phyloP scores from a whole-genome alignment of 2,329 filamentous ascomycete genomes.

The Didymellaceae sp. region DNA sequence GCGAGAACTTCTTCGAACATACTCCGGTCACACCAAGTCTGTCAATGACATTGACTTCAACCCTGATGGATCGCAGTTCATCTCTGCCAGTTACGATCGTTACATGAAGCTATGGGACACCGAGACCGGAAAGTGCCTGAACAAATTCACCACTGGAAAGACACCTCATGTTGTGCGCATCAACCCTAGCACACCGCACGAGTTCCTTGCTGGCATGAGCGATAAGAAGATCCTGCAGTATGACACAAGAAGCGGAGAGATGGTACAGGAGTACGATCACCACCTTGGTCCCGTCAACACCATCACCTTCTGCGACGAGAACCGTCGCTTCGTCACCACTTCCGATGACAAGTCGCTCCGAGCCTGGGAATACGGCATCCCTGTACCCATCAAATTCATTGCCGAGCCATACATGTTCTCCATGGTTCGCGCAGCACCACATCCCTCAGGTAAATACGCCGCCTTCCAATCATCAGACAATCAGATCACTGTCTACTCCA shows the following conservation, averaged over 20 bases:
- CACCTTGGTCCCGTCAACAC: slow-evolving; percentile 98
- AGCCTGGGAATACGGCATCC: slow-evolving; percentile 98
- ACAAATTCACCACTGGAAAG: slow-evolving; percentile 90
- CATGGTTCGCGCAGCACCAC: slow-evolving; percentile 82
- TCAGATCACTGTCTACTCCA: slow-evolving; percentile 93
- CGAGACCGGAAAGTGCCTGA: slow-evolving; percentile 87
- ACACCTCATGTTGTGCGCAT: slow-evolving; percentile 95
- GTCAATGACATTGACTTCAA: slow-evolving; percentile 92
- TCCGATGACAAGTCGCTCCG: slow-evolving; percentile 96
- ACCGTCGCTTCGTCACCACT: slow-evolving; percentile 95
- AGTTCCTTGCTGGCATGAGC: slow-evolving; percentile 95
- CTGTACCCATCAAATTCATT: slow-evolving; percentile 97
- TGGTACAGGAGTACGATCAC: slow-evolving; percentile 98
- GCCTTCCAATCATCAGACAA: slow-evolving; percentile 95
- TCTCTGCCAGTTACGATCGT: slow-evolving; percentile 91
- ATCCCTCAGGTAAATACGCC: slow-evolving; percentile 92
- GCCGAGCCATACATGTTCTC: slow-evolving; percentile 98
- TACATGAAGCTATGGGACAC: slow-evolving; percentile 99
- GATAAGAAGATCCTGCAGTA: slow-evolving; percentile 99
- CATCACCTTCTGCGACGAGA: slow-evolving; percentile 93
- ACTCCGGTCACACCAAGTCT: slow-evolving; percentile 86
- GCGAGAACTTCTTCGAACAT: slow-evolving; percentile 87
- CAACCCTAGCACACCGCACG: slow-evolving; percentile 83
- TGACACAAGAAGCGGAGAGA: slow-evolving; percentile 80
- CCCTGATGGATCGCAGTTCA: slow-evolving; percentile 78